Base-by-base conservation (phyloP, 2,329 filamentous ascomycete species). In the Claviceps citrina region DNA sequence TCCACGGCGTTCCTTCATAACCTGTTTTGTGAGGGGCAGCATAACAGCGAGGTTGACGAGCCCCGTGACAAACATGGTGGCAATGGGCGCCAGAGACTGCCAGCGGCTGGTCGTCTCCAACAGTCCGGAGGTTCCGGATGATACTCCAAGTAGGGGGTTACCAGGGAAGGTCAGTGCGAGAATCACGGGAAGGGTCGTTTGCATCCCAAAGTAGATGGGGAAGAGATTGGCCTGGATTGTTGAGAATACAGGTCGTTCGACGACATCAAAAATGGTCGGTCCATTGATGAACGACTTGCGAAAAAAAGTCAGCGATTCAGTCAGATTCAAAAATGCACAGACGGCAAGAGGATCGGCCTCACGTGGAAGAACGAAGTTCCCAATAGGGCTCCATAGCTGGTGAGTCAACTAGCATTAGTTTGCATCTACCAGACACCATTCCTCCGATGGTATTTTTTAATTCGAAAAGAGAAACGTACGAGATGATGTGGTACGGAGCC, bases 291-390 rank as follows among this genome's bases (percentile, higher is more conserved):
- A 95, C 41, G 82, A 81, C 77, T 82, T 15, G 15, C 6, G 3
- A 18, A 26, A 15, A 26, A n/a, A 33, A 9, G 15, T 39, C 22
- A 32, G 13, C 31, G 10, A 9, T 18, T 32, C 13, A 13, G 7
- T 16, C 19, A 8, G 6, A 12, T 12, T 19, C 15, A 18, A 18
- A 12, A 18, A 12, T 31, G 7, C 4, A 38, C 9, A 26, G 3
- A 2, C 19, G 22, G 10, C 16, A 19, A 13, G 8, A 15, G 15
- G n/a, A n/a, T 4, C 5, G 3, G 7, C 41, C 46, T 30, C 61
- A 81, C 79, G 58, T 96, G 85, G 62, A 86, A 96, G 58, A 94
- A 71, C 30, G 85, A 82, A 22, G 81, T 80, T 47, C 91, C 91
- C 12, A 96, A 68, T 37, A 96, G 73, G 16, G 84, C 86, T 48